Percentiles rank a stretch among this genome's conserved stretches.
phyloP scores from a whole-genome alignment of 306 rosid species.

The Neltuma alba region DNA sequence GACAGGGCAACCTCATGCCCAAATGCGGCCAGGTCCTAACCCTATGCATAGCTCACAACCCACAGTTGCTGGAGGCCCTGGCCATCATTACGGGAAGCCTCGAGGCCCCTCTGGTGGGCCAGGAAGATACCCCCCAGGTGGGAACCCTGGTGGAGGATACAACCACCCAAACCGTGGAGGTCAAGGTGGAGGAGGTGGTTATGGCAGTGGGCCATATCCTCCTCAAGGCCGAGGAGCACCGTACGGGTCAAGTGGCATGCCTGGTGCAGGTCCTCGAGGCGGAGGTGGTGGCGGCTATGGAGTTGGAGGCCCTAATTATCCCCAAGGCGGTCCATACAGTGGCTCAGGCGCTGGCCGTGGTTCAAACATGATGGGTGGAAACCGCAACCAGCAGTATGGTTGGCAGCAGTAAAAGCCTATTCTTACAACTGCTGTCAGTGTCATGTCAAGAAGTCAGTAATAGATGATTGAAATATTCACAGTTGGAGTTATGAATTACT shows the following conservation, averaged over 20 bases:
- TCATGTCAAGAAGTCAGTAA: background rate
- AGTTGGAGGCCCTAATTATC: slow-evolving; percentile 57
- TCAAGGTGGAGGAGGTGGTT: slow-evolving; percentile 51
- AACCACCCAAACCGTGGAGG: slow-evolving; percentile 40
- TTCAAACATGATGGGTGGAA: slow-evolving; percentile 48
- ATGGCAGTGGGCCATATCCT: slow-evolving; percentile 58
- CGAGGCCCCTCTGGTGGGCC: slow-evolving; percentile 49
- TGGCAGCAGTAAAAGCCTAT: background rate
- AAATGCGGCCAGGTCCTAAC: slow-evolving; percentile 47
- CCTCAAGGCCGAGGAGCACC: slow-evolving; percentile 71
- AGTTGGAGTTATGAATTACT: slow-evolving; percentile 1
- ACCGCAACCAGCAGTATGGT: slow-evolving; percentile 50
- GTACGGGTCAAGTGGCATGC: slow-evolving; percentile 57
- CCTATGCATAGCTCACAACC: slow-evolving; percentile 51
- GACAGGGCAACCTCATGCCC: slow-evolving; percentile 35
- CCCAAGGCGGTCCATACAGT: slow-evolving; percentile 55
- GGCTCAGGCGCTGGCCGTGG: slow-evolving; percentile 57
- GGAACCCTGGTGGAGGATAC: slow-evolving; percentile 47
- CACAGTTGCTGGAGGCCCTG: slow-evolving; percentile 39
- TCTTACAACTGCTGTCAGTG: background rate
- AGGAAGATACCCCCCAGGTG: slow-evolving; percentile 45
- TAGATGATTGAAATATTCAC: background rate
- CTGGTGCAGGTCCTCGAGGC: slow-evolving; percentile 63
- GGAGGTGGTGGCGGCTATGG: slow-evolving; percentile 54
- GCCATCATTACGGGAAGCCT: slow-evolving; percentile 50